Conservation (phyloP, 1,284 basidiomycete genomes). For the Xerocomus minutiporus region DNA sequence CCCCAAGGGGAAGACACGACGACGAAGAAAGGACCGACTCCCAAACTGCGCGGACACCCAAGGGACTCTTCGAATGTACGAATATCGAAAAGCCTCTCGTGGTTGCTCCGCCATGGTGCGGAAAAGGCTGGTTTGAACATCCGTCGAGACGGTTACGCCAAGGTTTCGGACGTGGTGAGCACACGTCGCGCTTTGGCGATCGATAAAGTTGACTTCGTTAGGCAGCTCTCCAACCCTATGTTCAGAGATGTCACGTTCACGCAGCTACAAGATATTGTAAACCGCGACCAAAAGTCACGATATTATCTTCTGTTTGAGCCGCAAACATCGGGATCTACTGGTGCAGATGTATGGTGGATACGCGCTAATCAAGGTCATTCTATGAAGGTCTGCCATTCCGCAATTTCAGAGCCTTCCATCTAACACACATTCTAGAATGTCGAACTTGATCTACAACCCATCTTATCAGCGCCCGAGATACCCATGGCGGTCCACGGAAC, state of each 20-base stretch:
- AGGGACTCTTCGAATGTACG: conserved; percentile 24
- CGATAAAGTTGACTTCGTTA: conserved; percentile 6
- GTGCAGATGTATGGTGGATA: conserved; percentile 68
- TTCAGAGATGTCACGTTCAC: conserved; percentile 51
- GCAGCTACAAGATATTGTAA: conserved; percentile 68
- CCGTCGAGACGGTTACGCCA: conserved; percentile 63
- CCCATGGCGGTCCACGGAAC: conserved; percentile 82
- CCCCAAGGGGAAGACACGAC: conserved; percentile 1
- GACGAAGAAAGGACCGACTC: conserved; percentile 14
- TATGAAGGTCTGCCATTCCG: conserved; percentile 50
- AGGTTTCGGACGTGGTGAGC: conserved; percentile 57
- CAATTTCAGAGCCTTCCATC: neutral
- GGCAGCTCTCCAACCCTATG: conserved; percentile 51
- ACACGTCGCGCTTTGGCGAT: neutral
- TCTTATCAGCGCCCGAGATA: conserved; percentile 58
- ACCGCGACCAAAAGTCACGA: conserved; percentile 71
- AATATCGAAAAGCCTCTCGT: conserved; percentile 61
- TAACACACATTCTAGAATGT: conserved; percentile 43
- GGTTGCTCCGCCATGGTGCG: conserved; percentile 70
- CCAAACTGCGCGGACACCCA: conserved; percentile 27
- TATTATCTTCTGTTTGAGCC: conserved; percentile 67
- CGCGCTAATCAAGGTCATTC: conserved; percentile 95
- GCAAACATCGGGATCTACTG: conserved; percentile 35
- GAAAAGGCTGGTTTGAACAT: conserved; percentile 55
- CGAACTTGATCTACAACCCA: conserved; percentile 62